Percentiles rank a stretch among this genome's conserved stretches.
Evolutionary conservation across 148 eudicot species (phyloP).

Genomic region (Rhododendron henanense): DNA sequence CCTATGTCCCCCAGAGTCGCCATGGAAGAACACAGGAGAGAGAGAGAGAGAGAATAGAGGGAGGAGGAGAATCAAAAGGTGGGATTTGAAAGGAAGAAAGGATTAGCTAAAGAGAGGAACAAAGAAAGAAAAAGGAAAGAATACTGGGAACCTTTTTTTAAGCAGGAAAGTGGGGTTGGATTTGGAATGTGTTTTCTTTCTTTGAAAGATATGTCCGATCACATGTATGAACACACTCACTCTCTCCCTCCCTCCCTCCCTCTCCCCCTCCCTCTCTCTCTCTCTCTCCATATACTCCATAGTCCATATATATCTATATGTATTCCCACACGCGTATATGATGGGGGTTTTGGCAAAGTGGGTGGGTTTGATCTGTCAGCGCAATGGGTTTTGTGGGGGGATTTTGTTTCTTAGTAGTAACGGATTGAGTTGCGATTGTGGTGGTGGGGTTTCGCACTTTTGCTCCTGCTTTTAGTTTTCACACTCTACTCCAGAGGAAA

Average conservation of each 20-base stretch:
- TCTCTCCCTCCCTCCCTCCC: background rate
- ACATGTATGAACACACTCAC: background rate
- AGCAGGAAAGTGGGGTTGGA: background rate
- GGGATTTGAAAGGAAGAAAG: background rate
- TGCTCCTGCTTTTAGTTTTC: too few species aligned
- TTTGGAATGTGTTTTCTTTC: background rate
- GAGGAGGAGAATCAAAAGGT: slow-evolving; percentile 4
- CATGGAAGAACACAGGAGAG: slow-evolving; percentile 30
- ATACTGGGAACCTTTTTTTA: slow-evolving; percentile 14
- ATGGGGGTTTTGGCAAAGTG: background rate
- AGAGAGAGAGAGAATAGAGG: background rate
- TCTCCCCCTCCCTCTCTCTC: too few species aligned
- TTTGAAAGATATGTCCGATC: background rate
- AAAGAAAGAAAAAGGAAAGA: slow-evolving; percentile 17
- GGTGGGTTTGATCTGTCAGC: background rate
- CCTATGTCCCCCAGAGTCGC: slow-evolving; percentile 85
- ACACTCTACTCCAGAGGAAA: too few species aligned
- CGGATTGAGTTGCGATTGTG: too few species aligned
- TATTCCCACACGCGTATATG: background rate
- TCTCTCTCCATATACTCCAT: too few species aligned
- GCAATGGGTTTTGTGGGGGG: too few species aligned
- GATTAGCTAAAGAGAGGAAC: background rate
- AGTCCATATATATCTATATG: background rate
- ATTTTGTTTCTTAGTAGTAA: too few species aligned
- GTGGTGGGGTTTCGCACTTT: background rate